These are phyloP conservation scores for Fraxinus albicans DNA, from an alignment of 305 asterid species.

Conservation along the genomic window DNA sequence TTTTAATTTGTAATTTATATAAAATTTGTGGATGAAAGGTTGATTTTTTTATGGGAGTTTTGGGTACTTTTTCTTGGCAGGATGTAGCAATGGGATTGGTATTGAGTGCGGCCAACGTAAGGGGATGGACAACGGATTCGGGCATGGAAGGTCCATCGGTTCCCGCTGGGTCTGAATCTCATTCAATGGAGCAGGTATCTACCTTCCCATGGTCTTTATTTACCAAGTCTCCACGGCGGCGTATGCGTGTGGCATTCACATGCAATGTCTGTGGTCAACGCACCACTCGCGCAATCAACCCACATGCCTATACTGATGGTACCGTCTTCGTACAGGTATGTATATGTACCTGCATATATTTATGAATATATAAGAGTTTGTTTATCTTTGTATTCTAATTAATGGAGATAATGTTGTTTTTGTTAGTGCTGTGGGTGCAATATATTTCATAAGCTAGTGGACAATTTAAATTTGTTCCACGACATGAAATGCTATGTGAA, in stretches of 20 bases:
- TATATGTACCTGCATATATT: constrained; percentile 12
- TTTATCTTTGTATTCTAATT: not conserved
- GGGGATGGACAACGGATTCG: constrained; percentile 97
- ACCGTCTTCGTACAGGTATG: constrained; percentile 97
- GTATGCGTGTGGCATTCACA: constrained; percentile 94
- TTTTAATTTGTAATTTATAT: not conserved
- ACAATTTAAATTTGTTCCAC: constrained; percentile 77
- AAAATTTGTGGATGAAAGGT: not conserved
- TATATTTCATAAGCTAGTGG: constrained; percentile 88
- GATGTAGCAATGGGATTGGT: constrained; percentile 94
- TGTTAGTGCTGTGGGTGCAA: constrained; percentile 92
- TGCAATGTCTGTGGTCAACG: constrained; percentile 96
- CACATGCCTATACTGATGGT: constrained; percentile 96
- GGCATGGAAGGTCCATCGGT: constrained; percentile 91
- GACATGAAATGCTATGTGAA: constrained; percentile 89
- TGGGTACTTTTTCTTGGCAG: constrained; percentile 31
- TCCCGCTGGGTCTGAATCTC: constrained; percentile 59
- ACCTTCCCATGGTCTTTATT: constrained; percentile 97
- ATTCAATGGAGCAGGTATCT: constrained; percentile 54
- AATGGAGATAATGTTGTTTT: not conserved
- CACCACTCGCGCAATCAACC: constrained; percentile 96
- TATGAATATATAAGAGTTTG: not conserved
- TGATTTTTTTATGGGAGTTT: not conserved
- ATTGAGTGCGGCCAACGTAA: constrained; percentile 71
- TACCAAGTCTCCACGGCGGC: constrained; percentile 88